These are phyloP conservation scores for Amylocystis lapponica DNA, from an alignment of 768 basidiomycete genomes.

Conservation along the genomic window DNA sequence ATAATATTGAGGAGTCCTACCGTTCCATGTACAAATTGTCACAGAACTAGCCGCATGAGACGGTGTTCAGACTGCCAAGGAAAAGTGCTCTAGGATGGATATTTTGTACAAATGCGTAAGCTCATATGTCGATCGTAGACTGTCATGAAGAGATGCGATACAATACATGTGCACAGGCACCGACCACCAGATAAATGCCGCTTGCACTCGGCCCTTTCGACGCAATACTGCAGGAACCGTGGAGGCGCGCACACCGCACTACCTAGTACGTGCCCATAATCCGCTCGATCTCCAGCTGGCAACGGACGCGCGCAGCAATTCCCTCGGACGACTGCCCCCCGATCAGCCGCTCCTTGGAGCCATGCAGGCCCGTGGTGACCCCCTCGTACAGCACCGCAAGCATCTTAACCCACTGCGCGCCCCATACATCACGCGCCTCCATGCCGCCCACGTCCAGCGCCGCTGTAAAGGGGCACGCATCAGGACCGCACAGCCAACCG, in stretches of 20 bases:
- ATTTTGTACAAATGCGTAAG: too few species aligned
- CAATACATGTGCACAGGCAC: too few species aligned
- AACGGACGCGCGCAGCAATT: conserved; percentile 55
- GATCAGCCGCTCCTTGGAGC: conserved; percentile 36
- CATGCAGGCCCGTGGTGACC: conserved; percentile 47
- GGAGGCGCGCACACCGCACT: too few species aligned
- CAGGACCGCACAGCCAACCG: conserved; percentile 8
- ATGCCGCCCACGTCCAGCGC: conserved; percentile 67
- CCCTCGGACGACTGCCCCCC: conserved; percentile 61
- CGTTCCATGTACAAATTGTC: neutral
- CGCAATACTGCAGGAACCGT: too few species aligned
- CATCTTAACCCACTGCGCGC: conserved; percentile 74
- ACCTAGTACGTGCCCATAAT: too few species aligned
- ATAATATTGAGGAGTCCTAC: too few species aligned
- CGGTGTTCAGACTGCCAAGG: too few species aligned
- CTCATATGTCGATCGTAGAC: too few species aligned
- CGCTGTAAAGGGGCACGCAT: conserved; percentile 32
- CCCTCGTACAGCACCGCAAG: conserved; percentile 62
- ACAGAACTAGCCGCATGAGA: neutral
- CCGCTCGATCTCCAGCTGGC: conserved; percentile 61
- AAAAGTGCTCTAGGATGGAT: too few species aligned
- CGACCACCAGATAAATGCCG: too few species aligned
- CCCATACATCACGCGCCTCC: conserved; percentile 59
- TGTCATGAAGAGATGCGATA: too few species aligned
- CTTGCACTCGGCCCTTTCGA: too few species aligned